phyloP scores from a whole-genome alignment of 2,329 filamentous ascomycete species.

The Aspergillus brunneoviolaceus region DNA sequence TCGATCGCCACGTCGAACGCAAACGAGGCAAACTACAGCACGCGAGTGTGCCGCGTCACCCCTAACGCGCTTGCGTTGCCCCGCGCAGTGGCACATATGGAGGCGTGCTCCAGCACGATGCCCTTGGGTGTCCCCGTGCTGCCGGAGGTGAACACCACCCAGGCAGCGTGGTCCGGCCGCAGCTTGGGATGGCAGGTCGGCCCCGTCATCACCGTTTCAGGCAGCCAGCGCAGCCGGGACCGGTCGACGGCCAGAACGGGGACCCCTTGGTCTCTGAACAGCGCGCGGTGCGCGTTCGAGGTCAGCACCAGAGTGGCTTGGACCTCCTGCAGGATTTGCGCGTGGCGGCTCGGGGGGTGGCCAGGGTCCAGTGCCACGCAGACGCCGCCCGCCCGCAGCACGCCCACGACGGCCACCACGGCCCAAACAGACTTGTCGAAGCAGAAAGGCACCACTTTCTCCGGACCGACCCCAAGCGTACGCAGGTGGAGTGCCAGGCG shows the following conservation, averaged over 20 bases:
- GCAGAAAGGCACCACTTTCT: background rate
- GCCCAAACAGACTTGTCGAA: background rate
- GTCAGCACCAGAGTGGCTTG: too few species aligned
- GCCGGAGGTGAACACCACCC: background rate
- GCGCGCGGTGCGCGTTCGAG: too few species aligned
- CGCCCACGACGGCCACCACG: background rate
- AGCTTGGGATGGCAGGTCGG: background rate
- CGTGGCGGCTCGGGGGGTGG: background rate
- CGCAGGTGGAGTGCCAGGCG: too few species aligned
- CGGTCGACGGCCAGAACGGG: too few species aligned
- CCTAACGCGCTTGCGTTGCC: background rate
- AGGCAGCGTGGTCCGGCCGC: background rate
- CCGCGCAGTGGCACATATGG: background rate
- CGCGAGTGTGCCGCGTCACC: background rate
- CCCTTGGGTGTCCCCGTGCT: background rate
- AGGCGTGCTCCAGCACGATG: background rate
- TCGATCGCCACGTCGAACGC: background rate
- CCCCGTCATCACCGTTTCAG: too few species aligned
- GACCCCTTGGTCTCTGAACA: too few species aligned
- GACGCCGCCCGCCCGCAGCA: background rate
- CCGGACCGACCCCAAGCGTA: background rate
- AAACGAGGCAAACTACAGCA: background rate
- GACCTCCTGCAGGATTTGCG: background rate
- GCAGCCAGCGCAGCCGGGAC: too few species aligned
- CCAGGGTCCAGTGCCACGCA: background rate